phyloP scores from a whole-genome alignment of 106 monocot species.

The Narthecium ossifragum region DNA sequence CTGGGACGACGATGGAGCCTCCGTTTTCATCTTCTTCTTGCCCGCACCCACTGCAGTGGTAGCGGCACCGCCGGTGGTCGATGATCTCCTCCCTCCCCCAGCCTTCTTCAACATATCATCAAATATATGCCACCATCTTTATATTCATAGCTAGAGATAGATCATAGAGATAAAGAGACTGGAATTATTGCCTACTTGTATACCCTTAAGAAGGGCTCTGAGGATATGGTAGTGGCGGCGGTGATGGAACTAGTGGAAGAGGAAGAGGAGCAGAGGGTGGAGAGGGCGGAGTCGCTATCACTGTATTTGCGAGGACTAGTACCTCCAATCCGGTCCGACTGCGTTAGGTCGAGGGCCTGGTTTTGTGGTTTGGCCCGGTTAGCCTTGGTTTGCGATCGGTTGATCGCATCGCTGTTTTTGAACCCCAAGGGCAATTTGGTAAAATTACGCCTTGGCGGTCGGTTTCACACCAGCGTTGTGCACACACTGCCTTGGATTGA shows the following conservation, averaged over 20 bases:
- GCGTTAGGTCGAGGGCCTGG: too few species aligned
- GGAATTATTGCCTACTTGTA: not conserved
- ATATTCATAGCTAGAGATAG: not conserved
- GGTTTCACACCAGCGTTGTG: too few species aligned
- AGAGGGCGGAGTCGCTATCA: constrained; percentile 19
- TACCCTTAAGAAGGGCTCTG: constrained; percentile 6
- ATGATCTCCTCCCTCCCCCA: not conserved
- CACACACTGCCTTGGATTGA: too few species aligned
- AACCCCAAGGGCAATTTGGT: too few species aligned
- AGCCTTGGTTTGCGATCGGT: too few species aligned
- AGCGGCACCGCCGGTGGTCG: not conserved
- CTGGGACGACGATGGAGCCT: not conserved
- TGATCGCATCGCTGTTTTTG: too few species aligned
- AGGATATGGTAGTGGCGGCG: not conserved
- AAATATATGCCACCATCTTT: not conserved
- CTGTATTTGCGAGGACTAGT: constrained; percentile 24
- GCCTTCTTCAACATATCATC: not conserved
- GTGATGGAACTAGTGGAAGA: constrained; percentile 18
- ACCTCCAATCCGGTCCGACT: too few species aligned
- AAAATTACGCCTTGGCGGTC: too few species aligned
- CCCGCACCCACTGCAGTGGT: not conserved
- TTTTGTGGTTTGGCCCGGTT: too few species aligned
- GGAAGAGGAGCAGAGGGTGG: constrained; percentile 29
- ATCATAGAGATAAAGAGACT: not conserved
- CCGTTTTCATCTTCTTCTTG: not conserved